Percentiles rank a stretch among this genome's conserved stretches.
phyloP scores from a whole-genome alignment of 2,329 filamentous ascomycete genomes.

The Graphiopsis chlorocephala region DNA sequence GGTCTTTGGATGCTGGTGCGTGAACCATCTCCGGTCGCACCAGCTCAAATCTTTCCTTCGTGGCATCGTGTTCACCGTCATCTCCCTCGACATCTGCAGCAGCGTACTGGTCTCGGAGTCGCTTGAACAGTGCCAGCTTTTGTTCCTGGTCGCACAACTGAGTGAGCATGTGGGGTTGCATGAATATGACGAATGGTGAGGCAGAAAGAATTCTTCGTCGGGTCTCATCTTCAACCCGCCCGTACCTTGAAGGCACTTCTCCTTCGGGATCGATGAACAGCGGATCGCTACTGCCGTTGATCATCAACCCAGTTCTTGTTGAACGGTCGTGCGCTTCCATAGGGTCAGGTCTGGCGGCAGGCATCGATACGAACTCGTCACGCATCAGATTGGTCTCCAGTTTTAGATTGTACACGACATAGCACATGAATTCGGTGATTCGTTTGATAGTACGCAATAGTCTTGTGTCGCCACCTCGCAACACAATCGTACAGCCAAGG shows the following conservation, averaged over 20 bases:
- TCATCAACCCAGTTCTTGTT: neutral
- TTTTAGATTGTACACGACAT: conserved; percentile 96
- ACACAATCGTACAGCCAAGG: conserved; percentile 88
- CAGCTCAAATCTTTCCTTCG: conserved; percentile 67
- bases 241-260: conserved; percentile 76
- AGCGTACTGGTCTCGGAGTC: conserved; percentile 70
- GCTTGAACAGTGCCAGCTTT: conserved; percentile 75
- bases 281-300: neutral
- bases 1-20: conserved; percentile 75
- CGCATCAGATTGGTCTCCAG: conserved; percentile 91
- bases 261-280: neutral
- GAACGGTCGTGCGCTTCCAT: conserved; percentile 37
- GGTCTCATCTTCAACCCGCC: conserved; percentile 90
- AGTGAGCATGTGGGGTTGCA: conserved; percentile 88
- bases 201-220: conserved; percentile 90
- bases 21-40: conserved; percentile 97
- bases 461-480: conserved; percentile 74
- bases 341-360: conserved; percentile 42
- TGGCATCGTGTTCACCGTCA: conserved; percentile 42
- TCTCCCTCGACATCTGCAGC: conserved; percentile 39
- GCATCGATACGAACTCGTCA: conserved; percentile 86
- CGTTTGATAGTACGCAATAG: conserved; percentile 77
- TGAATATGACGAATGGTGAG: conserved; percentile 94
- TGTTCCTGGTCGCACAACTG: conserved; percentile 88
- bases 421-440: conserved; percentile 98